phyloP scores from a whole-genome alignment of 2,329 filamentous ascomycete species.

The Colletotrichum sp. region DNA sequence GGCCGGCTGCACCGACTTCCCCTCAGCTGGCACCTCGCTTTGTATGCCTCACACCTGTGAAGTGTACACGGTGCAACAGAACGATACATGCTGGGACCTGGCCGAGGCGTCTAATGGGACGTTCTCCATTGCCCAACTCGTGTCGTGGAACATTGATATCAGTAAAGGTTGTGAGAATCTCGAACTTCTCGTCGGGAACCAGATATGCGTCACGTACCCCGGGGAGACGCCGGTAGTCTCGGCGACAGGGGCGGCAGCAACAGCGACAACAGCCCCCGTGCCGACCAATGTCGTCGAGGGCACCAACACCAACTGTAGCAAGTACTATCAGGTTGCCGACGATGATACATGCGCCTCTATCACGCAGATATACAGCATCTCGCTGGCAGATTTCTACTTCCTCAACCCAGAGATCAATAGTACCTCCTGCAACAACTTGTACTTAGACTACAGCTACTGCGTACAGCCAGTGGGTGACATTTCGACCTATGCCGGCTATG shows the following conservation, averaged over 20 bases:
- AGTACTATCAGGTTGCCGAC: not conserved
- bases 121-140: not conserved
- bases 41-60: not conserved
- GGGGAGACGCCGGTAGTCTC: not conserved
- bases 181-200: not conserved
- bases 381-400: not conserved
- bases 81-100: not conserved
- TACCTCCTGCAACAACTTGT: not conserved
- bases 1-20: not conserved
- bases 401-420: not conserved
- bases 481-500: not conserved
- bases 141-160: not conserved
- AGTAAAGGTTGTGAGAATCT: not conserved
- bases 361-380: not conserved
- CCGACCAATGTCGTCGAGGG: not conserved
- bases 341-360: not conserved
- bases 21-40: not conserved
- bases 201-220: not conserved
- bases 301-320: not conserved
- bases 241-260: not conserved
- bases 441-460: not conserved
- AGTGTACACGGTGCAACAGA: not conserved
- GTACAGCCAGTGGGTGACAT: conserved; percentile 16
- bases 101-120: not conserved
- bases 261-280: not conserved